Conservation (phyloP, 139 green algal species). For the Asterochloris sp. region DNA sequence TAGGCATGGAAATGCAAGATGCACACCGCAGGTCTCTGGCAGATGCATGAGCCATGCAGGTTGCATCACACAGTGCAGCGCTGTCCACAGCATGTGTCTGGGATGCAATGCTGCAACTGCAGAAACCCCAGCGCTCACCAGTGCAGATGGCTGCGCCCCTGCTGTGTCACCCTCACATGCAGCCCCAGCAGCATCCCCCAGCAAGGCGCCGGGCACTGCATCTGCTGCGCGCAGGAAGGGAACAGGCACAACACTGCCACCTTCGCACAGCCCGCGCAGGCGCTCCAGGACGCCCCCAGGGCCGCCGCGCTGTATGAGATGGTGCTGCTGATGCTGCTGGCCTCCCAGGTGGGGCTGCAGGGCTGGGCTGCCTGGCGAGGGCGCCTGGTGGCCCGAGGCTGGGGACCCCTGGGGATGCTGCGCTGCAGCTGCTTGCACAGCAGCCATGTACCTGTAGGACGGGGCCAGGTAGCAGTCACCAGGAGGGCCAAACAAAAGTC, state of each 20-base stretch:
- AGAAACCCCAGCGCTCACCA: too few species aligned
- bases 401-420: background rate
- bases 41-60: too few species aligned
- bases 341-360: too few species aligned
- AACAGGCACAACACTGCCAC: conserved; percentile 72
- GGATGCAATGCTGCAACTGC: too few species aligned
- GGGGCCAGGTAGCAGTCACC: background rate
- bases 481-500: background rate
- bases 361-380: too few species aligned
- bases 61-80: too few species aligned
- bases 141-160: too few species aligned
- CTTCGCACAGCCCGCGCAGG: conserved; percentile 58
- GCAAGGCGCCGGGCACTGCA: conserved; percentile 60
- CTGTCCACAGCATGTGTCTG: too few species aligned
- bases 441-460: conserved; percentile 24
- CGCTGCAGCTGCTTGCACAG: conserved; percentile 16
- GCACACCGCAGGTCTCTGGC: too few species aligned
- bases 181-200: conserved; percentile 26
- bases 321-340: too few species aligned
- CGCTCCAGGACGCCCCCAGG: conserved; percentile 39
- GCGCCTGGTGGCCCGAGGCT: too few species aligned
- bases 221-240: conserved; percentile 73
- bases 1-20: too few species aligned
- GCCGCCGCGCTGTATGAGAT: conserved; percentile 5
- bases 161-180: background rate